These are phyloP conservation scores for Penicillium verhagenii DNA, from an alignment of 495 filamentous ascomycete species.

Conservation along the genomic window DNA sequence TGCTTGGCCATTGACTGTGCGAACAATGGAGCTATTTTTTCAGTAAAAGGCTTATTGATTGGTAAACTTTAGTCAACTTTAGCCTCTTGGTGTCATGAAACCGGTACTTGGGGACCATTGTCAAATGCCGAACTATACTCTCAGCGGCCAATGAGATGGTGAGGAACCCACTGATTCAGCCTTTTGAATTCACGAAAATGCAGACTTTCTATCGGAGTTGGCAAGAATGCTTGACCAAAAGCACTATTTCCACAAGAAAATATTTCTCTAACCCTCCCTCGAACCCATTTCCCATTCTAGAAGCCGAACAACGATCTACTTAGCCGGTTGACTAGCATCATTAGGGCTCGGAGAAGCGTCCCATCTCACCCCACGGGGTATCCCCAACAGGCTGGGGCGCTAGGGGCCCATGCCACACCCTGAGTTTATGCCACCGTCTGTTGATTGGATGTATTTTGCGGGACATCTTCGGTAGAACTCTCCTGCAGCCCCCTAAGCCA, in stretches of 20 bases:
- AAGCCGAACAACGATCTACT: neutral
- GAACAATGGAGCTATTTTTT: too few relatives aligned
- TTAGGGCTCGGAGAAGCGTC: neutral
- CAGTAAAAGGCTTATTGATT: too few relatives aligned
- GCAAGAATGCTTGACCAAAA: neutral
- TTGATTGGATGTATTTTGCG: slow-evolving; percentile 2
- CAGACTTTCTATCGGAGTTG: neutral
- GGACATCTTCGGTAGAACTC: slow-evolving; percentile 15
- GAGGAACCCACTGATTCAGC: neutral
- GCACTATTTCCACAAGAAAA: neutral
- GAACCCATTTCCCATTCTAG: too few relatives aligned
- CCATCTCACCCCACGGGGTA: neutral
- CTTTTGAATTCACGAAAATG: neutral
- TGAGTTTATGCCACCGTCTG: neutral
- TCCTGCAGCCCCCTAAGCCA: neutral
- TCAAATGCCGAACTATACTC: neutral
- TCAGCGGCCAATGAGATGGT: neutral
- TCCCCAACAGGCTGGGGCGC: neutral
- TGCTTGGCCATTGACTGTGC: too few relatives aligned
- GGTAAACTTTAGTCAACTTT: neutral
- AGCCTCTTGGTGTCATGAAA: neutral
- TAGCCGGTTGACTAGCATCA: neutral
- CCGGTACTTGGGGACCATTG: neutral
- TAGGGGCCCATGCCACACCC: neutral
- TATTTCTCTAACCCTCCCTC: too few relatives aligned